These are phyloP conservation scores for Colletotrichum sansevieriae DNA, from an alignment of 2,329 filamentous ascomycete species.

Conservation along the genomic window DNA sequence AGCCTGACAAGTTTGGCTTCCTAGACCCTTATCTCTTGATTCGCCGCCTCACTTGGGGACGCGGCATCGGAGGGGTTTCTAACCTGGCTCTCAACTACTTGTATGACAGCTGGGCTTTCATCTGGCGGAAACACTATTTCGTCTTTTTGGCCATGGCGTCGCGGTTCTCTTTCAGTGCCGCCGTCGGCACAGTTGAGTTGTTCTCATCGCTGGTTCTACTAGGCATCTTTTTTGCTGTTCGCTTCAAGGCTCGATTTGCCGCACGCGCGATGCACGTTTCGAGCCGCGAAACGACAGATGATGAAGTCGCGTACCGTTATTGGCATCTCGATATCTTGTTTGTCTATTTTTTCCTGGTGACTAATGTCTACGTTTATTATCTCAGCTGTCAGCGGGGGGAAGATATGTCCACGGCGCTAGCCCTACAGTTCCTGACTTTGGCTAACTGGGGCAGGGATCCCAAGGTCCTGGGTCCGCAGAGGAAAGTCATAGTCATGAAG, in stretches of 20 bases:
- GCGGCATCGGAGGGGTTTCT: not conserved
- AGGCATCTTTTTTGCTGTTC: not conserved
- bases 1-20: not conserved
- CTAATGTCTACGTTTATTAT: not conserved
- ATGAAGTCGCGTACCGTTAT: not conserved
- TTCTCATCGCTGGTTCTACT: not conserved
- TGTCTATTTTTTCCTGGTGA: not conserved
- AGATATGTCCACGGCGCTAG: not conserved
- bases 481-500: not conserved
- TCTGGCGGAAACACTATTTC: conserved; percentile 2
- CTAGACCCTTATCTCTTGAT: not conserved
- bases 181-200: not conserved
- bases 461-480: not conserved
- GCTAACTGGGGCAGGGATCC: not conserved
- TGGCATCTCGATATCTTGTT: not conserved
- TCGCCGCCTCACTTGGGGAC: not conserved
- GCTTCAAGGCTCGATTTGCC: conserved; percentile 6
- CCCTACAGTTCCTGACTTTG: not conserved
- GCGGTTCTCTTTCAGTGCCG: not conserved
- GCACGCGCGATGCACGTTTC: conserved; percentile 6
- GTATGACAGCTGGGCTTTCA: not conserved
- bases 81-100: not conserved
- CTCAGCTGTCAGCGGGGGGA: not conserved
- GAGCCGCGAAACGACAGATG: not conserved
- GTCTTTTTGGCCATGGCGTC: not conserved